These are phyloP conservation scores for Neofusicoccum parvum DNA, from an alignment of 2,329 filamentous ascomycete species.

Conservation along the genomic window DNA sequence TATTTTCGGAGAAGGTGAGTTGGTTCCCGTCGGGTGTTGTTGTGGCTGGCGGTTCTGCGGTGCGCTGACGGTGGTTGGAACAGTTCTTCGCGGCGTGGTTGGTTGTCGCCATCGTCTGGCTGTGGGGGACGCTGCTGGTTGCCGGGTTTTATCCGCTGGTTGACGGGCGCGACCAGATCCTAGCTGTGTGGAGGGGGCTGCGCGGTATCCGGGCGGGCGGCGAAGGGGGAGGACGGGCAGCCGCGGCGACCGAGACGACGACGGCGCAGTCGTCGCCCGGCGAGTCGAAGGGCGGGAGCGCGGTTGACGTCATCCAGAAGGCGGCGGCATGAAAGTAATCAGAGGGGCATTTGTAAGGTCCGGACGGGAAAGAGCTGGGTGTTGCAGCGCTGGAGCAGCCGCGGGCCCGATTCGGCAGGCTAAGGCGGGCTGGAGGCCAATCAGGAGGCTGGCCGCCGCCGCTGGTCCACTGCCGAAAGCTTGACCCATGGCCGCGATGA, in stretches of 20 bases:
- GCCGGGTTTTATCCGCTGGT: slow-evolving; percentile 54
- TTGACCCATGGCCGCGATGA: background rate
- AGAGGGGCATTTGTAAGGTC: background rate
- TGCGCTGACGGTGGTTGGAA: background rate
- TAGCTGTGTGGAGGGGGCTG: slow-evolving; percentile 25
- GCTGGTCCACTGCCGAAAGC: background rate
- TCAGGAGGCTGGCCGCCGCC: background rate
- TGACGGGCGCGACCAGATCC: slow-evolving; percentile 47
- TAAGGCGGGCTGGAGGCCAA: background rate
- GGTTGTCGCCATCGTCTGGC: slow-evolving; percentile 55
- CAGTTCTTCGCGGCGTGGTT: slow-evolving; percentile 56
- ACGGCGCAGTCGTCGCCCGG: background rate
- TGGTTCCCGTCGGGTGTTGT: background rate
- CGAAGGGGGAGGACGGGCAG: background rate
- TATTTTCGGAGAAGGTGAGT: slow-evolving; percentile 48
- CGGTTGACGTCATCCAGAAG: background rate
- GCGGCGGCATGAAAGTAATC: background rate
- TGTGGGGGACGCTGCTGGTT: slow-evolving; percentile 55
- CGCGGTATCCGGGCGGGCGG: background rate
- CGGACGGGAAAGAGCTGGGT: background rate
- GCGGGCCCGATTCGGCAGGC: background rate
- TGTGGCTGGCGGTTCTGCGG: background rate
- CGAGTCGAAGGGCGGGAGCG: background rate
- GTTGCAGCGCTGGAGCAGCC: background rate
- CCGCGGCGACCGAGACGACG: background rate